Evolutionary conservation across 2,329 filamentous ascomycete genomes (phyloP).

Genomic region (Aspergillus proliferans): DNA sequence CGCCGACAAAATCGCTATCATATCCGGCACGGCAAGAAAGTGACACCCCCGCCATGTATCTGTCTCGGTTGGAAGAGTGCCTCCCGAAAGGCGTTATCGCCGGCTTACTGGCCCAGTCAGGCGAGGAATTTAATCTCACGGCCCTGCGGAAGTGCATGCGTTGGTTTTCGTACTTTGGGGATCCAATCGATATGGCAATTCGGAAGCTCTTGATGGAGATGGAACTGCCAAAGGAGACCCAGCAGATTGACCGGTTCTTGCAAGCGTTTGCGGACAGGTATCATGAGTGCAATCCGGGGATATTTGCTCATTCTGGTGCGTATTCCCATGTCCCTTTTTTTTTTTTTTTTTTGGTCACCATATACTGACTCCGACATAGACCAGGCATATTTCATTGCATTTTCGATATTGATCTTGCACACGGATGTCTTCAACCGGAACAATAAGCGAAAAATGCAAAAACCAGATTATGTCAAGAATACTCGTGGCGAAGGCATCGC

Average conservation of each 20-base stretch:
- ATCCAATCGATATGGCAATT: slow-evolving; percentile 96
- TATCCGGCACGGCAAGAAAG: slow-evolving; percentile 77
- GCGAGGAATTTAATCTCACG: slow-evolving; percentile 73
- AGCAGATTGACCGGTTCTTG: slow-evolving; percentile 92
- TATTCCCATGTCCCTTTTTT: background rate
- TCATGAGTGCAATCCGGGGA: slow-evolving; percentile 95
- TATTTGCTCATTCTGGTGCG: slow-evolving; percentile 69
- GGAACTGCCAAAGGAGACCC: slow-evolving; percentile 91
- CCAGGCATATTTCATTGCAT: slow-evolving; percentile 97
- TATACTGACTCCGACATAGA: slow-evolving; percentile 41
- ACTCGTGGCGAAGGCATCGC: slow-evolving; percentile 87
- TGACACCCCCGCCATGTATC: slow-evolving; percentile 84
- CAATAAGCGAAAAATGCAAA: slow-evolving; percentile 99
- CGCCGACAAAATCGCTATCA: slow-evolving; percentile 58
- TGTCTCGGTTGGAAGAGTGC: slow-evolving; percentile 73
- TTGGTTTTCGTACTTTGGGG: slow-evolving; percentile 88
- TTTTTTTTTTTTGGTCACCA: background rate
- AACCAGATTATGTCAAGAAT: slow-evolving; percentile 90
- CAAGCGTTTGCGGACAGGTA: slow-evolving; percentile 95
- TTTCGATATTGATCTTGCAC: slow-evolving; percentile 91
- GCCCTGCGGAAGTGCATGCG: slow-evolving; percentile 93
- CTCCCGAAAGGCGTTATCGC: slow-evolving; percentile 78
- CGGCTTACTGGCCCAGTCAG: slow-evolving; percentile 76
- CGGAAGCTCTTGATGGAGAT: slow-evolving; percentile 95
- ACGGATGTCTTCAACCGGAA: slow-evolving; percentile 99